A percentile compares a stretch with the other conserved stretches of the same genome.
Evolutionary conservation across 2,329 filamentous ascomycete species (phyloP).

Genomic region (Coniochaeta hoffmannii): DNA sequence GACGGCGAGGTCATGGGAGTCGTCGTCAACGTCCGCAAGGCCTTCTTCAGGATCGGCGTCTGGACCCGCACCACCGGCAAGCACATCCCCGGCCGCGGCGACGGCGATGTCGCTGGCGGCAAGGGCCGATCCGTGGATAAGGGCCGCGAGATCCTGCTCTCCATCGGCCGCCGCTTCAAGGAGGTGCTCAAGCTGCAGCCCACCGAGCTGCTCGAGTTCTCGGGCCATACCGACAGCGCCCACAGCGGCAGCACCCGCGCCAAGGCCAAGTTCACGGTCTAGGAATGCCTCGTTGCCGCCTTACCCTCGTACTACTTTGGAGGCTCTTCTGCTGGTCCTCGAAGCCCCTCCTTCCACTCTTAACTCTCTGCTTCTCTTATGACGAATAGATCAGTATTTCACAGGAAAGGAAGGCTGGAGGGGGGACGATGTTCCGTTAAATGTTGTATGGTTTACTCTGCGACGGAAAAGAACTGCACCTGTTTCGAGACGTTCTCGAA

Average conservation of each 20-base stretch:
- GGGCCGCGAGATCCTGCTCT: conserved; percentile 74
- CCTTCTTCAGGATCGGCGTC: conserved; percentile 93
- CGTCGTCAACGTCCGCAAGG: conserved; percentile 97
- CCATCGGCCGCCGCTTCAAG: conserved; percentile 89
- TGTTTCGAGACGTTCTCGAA: not conserved
- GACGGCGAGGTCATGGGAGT: conserved; percentile 99
- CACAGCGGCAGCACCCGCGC: conserved; percentile 90
- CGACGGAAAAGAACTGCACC: not conserved
- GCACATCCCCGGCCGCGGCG: conserved; percentile 67
- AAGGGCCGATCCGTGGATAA: conserved; percentile 75
- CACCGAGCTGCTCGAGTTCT: conserved; percentile 82
- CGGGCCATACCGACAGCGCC: conserved; percentile 89
- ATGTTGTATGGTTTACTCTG: not conserved
- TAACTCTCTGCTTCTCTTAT: not conserved
- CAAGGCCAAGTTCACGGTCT: conserved; percentile 88
- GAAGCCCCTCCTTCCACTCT: not conserved
- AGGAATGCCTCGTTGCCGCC: conserved; percentile 23
- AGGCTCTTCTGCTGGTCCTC: not conserved
- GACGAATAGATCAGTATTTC: not conserved
- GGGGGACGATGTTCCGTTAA: not conserved
- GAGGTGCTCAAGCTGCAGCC: conserved; percentile 74
- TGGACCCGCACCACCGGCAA: conserved; percentile 96
- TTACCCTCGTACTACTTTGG: not conserved
- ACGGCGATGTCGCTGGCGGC: conserved; percentile 63
- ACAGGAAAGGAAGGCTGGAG: not conserved